Conservation (phyloP, 2,329 filamentous ascomycete genomes). For the Fusarium albidum region DNA sequence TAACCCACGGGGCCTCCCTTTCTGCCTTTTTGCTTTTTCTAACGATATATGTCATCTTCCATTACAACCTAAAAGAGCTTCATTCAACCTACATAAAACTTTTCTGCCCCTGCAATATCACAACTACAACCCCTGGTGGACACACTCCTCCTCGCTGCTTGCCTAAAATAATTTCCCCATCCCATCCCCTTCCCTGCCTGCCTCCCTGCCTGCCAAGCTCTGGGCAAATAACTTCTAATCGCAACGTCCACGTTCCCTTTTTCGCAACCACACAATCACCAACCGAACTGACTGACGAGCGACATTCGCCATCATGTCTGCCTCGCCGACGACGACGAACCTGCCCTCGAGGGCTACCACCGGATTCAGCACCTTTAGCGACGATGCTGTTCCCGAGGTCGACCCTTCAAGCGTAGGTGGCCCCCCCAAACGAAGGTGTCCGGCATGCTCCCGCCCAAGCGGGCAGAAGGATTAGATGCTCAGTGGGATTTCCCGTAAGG, state of each 20-base stretch:
- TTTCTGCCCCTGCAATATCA: slow-evolving; percentile 9
- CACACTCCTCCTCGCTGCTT: slow-evolving; percentile 30
- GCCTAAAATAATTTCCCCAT: slow-evolving; percentile 6
- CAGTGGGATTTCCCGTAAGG: neutral
- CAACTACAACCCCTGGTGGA: slow-evolving; percentile 30
- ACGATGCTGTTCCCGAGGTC: slow-evolving; percentile 66
- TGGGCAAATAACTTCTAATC: slow-evolving; percentile 24
- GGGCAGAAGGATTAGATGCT: neutral
- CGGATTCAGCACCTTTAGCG: slow-evolving; percentile 55
- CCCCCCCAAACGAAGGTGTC: neutral
- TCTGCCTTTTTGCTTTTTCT: neutral
- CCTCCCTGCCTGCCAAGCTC: slow-evolving; percentile 33
- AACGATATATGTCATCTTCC: too few species aligned
- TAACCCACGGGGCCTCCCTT: neutral
- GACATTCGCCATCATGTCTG: slow-evolving; percentile 35
- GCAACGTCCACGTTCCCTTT: slow-evolving; percentile 18
- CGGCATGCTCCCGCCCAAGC: neutral
- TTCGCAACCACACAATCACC: slow-evolving; percentile 1
- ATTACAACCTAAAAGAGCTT: neutral
- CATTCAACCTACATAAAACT: neutral
- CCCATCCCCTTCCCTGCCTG: too few species aligned
- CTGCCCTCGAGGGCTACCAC: slow-evolving; percentile 59
- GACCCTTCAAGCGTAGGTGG: slow-evolving; percentile 65
- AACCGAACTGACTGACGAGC: neutral
- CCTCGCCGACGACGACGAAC: slow-evolving; percentile 42